phyloP scores from a whole-genome alignment of 306 rosid species.

The Trifolium subterraneum region DNA sequence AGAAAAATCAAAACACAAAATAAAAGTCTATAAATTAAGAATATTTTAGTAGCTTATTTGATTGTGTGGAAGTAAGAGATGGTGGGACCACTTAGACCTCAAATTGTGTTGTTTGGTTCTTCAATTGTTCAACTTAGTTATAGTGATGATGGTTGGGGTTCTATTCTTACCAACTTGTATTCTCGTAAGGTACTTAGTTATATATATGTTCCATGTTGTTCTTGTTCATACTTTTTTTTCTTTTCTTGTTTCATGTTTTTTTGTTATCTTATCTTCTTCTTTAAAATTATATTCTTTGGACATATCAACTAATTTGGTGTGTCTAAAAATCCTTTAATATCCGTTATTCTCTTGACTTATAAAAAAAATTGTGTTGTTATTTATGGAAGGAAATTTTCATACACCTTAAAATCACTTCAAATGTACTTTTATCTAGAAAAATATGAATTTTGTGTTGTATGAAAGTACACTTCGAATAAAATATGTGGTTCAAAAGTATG shows the following conservation, averaged over 20 bases:
- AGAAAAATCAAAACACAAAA: background rate
- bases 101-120: slow-evolving; percentile 88
- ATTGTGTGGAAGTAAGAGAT: slow-evolving; percentile 46
- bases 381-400: too few relatives aligned
- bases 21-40: background rate
- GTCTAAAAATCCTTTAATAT: too few relatives aligned
- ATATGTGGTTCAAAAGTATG: too few relatives aligned
- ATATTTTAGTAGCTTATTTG: background rate
- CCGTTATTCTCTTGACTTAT: background rate
- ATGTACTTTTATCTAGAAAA: too few relatives aligned
- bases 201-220: too few relatives aligned
- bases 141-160: slow-evolving; percentile 74
- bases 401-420: too few relatives aligned
- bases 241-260: background rate
- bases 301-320: too few relatives aligned
- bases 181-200: slow-evolving; percentile 62
- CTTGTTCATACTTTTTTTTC: background rate
- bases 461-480: too few relatives aligned
- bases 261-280: background rate
- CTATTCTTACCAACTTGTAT: slow-evolving; percentile 68
- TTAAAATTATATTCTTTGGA: too few relatives aligned
- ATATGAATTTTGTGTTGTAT: too few relatives aligned
- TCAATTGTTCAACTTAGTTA: slow-evolving; percentile 76
- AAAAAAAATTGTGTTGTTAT: background rate
- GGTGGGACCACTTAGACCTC: slow-evolving; percentile 88